These are phyloP conservation scores for Corynespora cassiicola DNA, from an alignment of 2,329 filamentous ascomycete species.

Conservation along the genomic window DNA sequence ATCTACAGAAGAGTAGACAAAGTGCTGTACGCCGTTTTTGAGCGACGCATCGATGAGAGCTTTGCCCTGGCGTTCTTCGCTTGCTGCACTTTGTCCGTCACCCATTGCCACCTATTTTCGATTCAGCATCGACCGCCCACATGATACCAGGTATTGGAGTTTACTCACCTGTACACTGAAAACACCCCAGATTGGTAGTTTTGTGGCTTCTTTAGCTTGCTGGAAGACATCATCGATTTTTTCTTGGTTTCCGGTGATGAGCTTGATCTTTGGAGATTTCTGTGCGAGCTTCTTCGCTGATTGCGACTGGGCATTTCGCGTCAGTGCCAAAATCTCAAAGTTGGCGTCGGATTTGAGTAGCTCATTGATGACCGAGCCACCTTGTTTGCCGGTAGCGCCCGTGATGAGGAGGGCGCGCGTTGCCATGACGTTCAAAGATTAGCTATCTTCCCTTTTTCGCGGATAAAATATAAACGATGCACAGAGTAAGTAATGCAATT, in stretches of 20 bases:
- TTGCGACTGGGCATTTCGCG: slow-evolving; percentile 57
- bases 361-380: slow-evolving; percentile 48
- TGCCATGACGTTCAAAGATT: no score
- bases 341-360: slow-evolving; percentile 42
- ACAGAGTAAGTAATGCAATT: no score
- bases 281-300: slow-evolving; percentile 56
- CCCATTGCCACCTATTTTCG: slow-evolving; percentile 10
- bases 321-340: slow-evolving; percentile 64
- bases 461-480: no score
- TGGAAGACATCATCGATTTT: slow-evolving; percentile 58
- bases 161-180: slow-evolving; percentile 35
- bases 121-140: no score
- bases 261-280: slow-evolving; percentile 55
- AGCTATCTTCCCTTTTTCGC: no score
- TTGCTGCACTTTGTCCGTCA: slow-evolving; percentile 8
- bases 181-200: slow-evolving; percentile 36
- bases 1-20: slow-evolving; percentile 47
- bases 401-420: slow-evolving; percentile 48
- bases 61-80: slow-evolving; percentile 46
- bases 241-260: slow-evolving; percentile 63
- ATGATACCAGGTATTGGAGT: no score
- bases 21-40: slow-evolving; percentile 37
- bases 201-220: slow-evolving; percentile 44
- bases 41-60: slow-evolving; percentile 43
- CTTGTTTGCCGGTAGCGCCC: slow-evolving; percentile 55